A percentile compares a stretch with the other conserved stretches of the same genome.
phyloP scores from a whole-genome alignment of 257 asterid species.

The Henckelia pumila region DNA sequence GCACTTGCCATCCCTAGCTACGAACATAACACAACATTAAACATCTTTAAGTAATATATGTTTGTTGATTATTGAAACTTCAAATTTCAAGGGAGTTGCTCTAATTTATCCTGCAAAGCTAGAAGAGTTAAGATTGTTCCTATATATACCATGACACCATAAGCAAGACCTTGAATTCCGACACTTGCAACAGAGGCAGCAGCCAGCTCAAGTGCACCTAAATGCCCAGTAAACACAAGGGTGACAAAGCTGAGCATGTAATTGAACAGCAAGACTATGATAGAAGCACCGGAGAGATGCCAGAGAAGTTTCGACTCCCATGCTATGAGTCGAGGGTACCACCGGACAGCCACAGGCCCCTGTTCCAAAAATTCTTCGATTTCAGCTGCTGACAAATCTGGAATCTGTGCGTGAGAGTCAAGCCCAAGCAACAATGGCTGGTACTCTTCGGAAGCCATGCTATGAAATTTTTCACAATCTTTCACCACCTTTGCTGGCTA shows the following conservation, averaged over 20 bases:
- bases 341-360: background rate
- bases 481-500: background rate
- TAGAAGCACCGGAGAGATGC: constrained; percentile 33
- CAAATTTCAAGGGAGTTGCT: too few species aligned
- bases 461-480: background rate
- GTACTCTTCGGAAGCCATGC: constrained; percentile 12
- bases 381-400: constrained; percentile 18
- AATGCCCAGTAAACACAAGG: constrained; percentile 29
- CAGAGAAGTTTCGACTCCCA: constrained; percentile 38
- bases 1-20: constrained; percentile 40
- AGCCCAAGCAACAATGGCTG: constrained; percentile 24
- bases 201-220: constrained; percentile 32
- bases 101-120: too few species aligned
- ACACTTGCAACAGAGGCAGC: constrained; percentile 38
- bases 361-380: background rate
- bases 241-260: constrained; percentile 32
- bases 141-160: constrained; percentile 36
- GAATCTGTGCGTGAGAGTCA: constrained; percentile 11
- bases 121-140: background rate
- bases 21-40: background rate
- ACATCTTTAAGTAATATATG: too few species aligned
- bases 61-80: too few species aligned
- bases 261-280: constrained; percentile 26
- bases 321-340: constrained; percentile 29
- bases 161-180: constrained; percentile 38